Conservation (phyloP, 768 basidiomycete species). For the Dioszegia crocea region DNA sequence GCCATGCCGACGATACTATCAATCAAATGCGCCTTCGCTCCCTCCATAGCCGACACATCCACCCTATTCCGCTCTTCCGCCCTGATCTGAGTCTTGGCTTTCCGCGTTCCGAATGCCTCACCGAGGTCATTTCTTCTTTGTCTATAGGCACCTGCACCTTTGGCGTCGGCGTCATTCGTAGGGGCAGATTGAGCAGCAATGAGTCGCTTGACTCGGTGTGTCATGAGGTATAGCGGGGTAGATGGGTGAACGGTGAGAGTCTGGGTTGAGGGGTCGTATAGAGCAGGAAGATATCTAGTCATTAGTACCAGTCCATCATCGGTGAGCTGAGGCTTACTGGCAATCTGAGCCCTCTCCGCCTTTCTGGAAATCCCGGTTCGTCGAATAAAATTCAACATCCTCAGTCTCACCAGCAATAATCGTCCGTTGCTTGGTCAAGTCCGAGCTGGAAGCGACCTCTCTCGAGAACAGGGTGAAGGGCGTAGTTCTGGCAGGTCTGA, state of each 20-base stretch:
- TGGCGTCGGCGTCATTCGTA: neutral
- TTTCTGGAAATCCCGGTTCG: conserved; percentile 54
- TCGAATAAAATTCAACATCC: conserved; percentile 73
- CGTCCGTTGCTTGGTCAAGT: conserved; percentile 40
- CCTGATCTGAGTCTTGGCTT: conserved; percentile 78
- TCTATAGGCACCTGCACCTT: conserved; percentile 48
- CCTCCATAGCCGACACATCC: conserved; percentile 80
- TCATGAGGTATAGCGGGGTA: conserved; percentile 59
- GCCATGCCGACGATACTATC: conserved; percentile 74
- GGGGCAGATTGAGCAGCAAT: neutral
- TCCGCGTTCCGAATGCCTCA: conserved; percentile 90
- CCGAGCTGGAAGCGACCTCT: conserved; percentile 15
- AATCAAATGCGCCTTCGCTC: conserved; percentile 74
- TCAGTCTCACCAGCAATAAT: conserved; percentile 79
- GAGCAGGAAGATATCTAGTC: conserved; percentile 69
- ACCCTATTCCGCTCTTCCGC: conserved; percentile 85
- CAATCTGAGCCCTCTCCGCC: conserved; percentile 56
- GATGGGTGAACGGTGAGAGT: conserved; percentile 64
- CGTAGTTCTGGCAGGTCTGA: conserved; percentile 39
- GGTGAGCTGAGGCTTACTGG: conserved; percentile 56
- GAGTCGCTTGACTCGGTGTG: conserved; percentile 76
- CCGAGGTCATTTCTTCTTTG: conserved; percentile 75
- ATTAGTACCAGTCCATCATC: neutral
- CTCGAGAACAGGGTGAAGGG: conserved; percentile 43
- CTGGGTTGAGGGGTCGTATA: conserved; percentile 72